Evolutionary conservation across 371 early-diverging fungal genomes (phyloP).

Genomic region (Blakeslea trispora): DNA sequence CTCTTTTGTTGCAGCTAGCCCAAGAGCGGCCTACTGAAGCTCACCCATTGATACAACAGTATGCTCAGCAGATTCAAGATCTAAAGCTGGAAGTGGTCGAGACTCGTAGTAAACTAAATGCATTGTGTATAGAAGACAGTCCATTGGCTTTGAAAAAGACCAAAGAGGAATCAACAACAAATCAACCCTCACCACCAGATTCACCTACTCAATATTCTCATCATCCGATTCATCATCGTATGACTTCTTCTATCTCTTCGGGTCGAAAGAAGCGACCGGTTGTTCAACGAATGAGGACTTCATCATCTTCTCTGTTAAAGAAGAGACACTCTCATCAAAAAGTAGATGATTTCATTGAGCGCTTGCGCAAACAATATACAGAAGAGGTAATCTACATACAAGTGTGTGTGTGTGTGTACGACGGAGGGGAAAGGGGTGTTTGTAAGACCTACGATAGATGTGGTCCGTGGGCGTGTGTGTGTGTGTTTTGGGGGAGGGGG

Average conservation of each 20-base stretch:
- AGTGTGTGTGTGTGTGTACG: no score
- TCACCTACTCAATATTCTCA: no score
- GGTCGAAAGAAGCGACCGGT: constrained; percentile 11
- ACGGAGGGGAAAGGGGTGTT: no score
- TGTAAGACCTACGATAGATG: no score
- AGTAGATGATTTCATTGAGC: constrained; percentile 9
- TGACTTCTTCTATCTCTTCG: constrained; percentile 1
- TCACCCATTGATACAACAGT: constrained; percentile 48
- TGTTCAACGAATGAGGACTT: constrained; percentile 12
- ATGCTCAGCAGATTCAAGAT: constrained; percentile 33
- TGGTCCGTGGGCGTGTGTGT: no score
- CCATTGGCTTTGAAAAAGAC: no score
- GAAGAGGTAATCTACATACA: constrained; percentile 5
- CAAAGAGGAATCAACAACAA: no score
- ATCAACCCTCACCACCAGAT: no score
- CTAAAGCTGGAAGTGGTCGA: constrained; percentile 44
- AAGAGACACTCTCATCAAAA: constrained; percentile 2
- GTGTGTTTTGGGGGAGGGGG: no score
- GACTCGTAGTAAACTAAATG: constrained; percentile 23
- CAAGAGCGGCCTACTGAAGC: constrained; percentile 14
- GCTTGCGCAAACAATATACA: constrained; percentile 9
- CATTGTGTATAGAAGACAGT: constrained; percentile 4
- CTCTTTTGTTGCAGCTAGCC: constrained; percentile 35
- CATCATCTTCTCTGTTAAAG: background rate
- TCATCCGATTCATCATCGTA: background rate